phyloP scores from a whole-genome alignment of 2,329 filamentous ascomycete species.

The Botrytis squamosa region DNA sequence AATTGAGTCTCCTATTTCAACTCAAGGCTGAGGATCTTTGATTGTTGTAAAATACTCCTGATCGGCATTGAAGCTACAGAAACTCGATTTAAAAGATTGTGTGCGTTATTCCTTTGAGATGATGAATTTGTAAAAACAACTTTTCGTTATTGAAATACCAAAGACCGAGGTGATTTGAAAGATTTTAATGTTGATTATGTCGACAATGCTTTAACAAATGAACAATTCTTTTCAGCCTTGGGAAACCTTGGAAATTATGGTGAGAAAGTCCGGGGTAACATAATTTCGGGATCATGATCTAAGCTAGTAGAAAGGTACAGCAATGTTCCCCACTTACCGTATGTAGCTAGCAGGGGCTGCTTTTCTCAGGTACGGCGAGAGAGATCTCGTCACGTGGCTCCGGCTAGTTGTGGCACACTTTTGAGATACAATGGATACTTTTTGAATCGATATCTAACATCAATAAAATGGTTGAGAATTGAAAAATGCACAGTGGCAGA shows the following conservation, averaged over 20 bases:
- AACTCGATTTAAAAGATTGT: neutral
- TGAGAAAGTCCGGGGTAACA: constrained; percentile 12
- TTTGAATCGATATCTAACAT: no score
- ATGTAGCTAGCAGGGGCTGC: neutral
- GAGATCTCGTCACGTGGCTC: neutral
- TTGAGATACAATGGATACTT: no score
- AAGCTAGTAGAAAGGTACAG: neutral
- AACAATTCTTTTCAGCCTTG: constrained; percentile 7
- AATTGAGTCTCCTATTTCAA: constrained; percentile 9
- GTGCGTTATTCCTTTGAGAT: neutral
- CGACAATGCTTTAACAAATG: neutral
- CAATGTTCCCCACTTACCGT: neutral
- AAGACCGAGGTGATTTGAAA: neutral
- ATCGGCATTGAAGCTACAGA: neutral
- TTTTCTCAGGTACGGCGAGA: neutral
- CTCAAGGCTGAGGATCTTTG: constrained; percentile 16
- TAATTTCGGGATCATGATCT: constrained; percentile 1
- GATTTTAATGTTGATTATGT: neutral
- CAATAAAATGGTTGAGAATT: no score
- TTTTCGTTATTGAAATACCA: neutral
- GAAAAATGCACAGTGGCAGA: no score
- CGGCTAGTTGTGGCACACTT: neutral
- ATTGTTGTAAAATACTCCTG: neutral
- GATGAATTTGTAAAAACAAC: neutral
- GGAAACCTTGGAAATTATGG: constrained; percentile 13